Base-by-base conservation (phyloP, 768 basidiomycete genomes). In the Kwoniella botswanensis region DNA sequence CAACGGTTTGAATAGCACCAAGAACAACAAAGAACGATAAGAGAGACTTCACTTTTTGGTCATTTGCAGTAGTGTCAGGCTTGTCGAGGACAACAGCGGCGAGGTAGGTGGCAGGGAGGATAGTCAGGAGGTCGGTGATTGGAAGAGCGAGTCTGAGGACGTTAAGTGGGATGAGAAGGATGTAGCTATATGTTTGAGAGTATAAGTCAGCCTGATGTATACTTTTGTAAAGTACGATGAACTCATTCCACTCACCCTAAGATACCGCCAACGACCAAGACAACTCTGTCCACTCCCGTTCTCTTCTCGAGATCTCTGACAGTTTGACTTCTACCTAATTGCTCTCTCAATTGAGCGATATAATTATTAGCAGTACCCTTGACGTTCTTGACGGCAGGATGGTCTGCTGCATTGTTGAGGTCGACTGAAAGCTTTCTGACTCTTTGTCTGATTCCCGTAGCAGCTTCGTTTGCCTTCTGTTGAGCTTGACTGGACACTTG, bases 101-200 rank as follows among this genome's bases (percentile, higher is more conserved):
- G 46, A 80, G 68, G 68, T 71, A 70, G 7, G 72, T 63, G 6
- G 79, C 74, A 3, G 79, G 79, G 64, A 77, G 64, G 60, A 76
- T 67, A n/a, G 79, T 80, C 29, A 80, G 70, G 26, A 80, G 70
- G 3, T 66, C 54, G 21, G 79, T 80, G 52, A 72, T 74, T 12
- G 76, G 76, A 42, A 76, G 75, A 18, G 75, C 79, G 29, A 80
- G 75, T 46, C 75, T 67, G 56, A 80, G 76, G 53, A 80, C 65
- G 75, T 80, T 80, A 56, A 80, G 70, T 13, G 79, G 79, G 71
- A 80, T 76, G 6, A 80, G 71, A 24, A 78, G 65, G 65, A 80
- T 63, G 71, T 80, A 80, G n/a, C 78, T 79, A 63, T n/a, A 56
- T 41, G 41, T 22, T 22, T 18, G 41, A 29, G 56, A 43, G 42